Evolutionary conservation across 108 stramenopile genomes (phyloP), one percentile per base, ranked within the genome.

Genomic region (Schizochytrium sp.): DNA sequence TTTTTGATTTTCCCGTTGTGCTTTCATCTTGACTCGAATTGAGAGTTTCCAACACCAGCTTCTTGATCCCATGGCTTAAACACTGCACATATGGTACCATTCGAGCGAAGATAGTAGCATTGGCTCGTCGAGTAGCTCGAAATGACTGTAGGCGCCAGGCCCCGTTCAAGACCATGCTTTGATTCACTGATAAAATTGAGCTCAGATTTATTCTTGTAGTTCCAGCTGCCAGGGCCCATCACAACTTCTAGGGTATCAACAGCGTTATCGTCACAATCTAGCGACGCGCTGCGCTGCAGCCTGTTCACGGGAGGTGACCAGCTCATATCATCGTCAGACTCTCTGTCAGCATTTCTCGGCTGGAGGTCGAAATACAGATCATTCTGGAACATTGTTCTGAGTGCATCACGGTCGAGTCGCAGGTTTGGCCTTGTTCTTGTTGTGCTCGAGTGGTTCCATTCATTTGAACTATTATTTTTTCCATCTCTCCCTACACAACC

Each of bases 51-150:
- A 10, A 83, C 50, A 53, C 76, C 64, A 7, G 64, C 64, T 38
- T 83, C 76, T 83, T 83, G 50, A 53, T 83, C 76, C 47, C 50
- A 83, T 5, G 76, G 76, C 28, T 83, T 83, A 53, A 83, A 83
- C 15, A 83, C 76, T 46, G 76, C 76, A 53, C 50, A 49, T 5
- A 83, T 49, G 76, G 50, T n/a, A 38, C 50, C 76, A 38, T 50
- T 55, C 76, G 76, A 83, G 50, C 76, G 76, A n/a, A 83, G 45
- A 2, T 83, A 83, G 55, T 83, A 83, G 47, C 76, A 83, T 55
- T 55, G 50, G 76, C 76, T 55, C 53, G 47, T 55, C 28, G 76
- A 83, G 47, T 55, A 55, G 76, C n/a, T 83, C 45, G 47, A 49
- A 38, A 83, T 53, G 0, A 40, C 28, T 0, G 76, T 55, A 5